A percentile compares a stretch with the other conserved stretches of the same genome.
phyloP scores from a whole-genome alignment of 2,329 filamentous ascomycete genomes.

The Leptographium lundbergii region DNA sequence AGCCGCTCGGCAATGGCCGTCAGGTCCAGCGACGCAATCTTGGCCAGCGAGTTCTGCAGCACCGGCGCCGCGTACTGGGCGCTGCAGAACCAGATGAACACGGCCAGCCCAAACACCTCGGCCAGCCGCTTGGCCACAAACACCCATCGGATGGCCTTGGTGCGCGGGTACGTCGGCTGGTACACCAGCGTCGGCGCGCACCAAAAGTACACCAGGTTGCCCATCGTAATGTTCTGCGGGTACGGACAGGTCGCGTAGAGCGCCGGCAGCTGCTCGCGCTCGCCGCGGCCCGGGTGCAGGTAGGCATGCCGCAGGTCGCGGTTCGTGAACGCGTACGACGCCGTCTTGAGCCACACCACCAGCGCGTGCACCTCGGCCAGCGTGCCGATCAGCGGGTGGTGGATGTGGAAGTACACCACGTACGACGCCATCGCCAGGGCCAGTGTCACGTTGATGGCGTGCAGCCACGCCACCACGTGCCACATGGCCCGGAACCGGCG shows the following conservation, averaged over 20 bases:
- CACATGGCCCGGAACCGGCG: slow-evolving; percentile 63
- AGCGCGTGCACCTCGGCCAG: slow-evolving; percentile 83
- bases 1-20: slow-evolving; percentile 75
- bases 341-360: slow-evolving; percentile 91
- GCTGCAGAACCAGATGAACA: slow-evolving; percentile 90
- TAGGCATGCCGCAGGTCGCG: slow-evolving; percentile 86
- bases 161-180: slow-evolving; percentile 89
- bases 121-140: slow-evolving; percentile 75
- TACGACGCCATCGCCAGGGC: slow-evolving; percentile 71
- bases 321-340: slow-evolving; percentile 94
- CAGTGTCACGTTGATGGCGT: slow-evolving; percentile 71
- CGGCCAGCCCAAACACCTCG: slow-evolving; percentile 64
- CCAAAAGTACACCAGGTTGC: slow-evolving; percentile 92
- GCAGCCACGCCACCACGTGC: slow-evolving; percentile 66
- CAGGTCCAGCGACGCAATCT: slow-evolving; percentile 69
- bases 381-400: slow-evolving; percentile 89
- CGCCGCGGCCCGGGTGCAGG: slow-evolving; percentile 58
- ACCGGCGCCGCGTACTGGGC: slow-evolving; percentile 91
- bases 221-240: slow-evolving; percentile 76
- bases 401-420: slow-evolving; percentile 80
- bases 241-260: slow-evolving; percentile 79
- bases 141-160: slow-evolving; percentile 66
- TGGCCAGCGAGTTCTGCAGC: slow-evolving; percentile 77
- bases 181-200: slow-evolving; percentile 94
- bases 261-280: slow-evolving; percentile 60